phyloP scores from a whole-genome alignment of 495 filamentous ascomycete genomes.

The Annulohypoxylon nitens region DNA sequence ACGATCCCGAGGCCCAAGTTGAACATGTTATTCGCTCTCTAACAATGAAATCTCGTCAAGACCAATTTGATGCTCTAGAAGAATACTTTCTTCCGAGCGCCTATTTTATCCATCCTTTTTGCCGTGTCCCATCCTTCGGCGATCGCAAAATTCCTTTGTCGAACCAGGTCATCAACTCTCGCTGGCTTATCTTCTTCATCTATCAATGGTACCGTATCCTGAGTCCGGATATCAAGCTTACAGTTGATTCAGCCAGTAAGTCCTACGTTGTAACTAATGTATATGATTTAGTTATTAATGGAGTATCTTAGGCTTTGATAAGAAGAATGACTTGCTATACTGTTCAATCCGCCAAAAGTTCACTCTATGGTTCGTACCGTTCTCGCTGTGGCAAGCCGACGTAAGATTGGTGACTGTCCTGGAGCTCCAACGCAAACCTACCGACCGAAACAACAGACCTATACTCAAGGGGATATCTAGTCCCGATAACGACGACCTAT shows the following conservation, averaged over 20 bases:
- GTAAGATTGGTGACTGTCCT: slow-evolving; percentile 82
- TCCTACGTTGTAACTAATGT: slow-evolving; percentile 27
- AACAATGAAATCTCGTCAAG: slow-evolving; percentile 71
- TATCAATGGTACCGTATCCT: slow-evolving; percentile 91
- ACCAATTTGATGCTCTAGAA: slow-evolving; percentile 73
- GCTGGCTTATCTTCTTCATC: slow-evolving; percentile 73
- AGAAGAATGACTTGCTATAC: slow-evolving; percentile 73
- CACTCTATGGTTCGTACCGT: slow-evolving; percentile 80
- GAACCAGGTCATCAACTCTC: slow-evolving; percentile 63
- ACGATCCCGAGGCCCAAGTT: slow-evolving; percentile 57
- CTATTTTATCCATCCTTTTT: slow-evolving; percentile 85
- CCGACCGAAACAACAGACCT: slow-evolving; percentile 29
- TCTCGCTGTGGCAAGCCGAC: slow-evolving; percentile 67
- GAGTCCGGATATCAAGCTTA: slow-evolving; percentile 77
- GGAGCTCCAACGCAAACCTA: slow-evolving; percentile 59
- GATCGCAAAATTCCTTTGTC: slow-evolving; percentile 57
- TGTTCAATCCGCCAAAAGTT: slow-evolving; percentile 78
- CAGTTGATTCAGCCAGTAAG: slow-evolving; percentile 76
- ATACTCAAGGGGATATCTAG: not conserved
- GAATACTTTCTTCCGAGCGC: slow-evolving; percentile 77
- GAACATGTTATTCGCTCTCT: slow-evolving; percentile 72
- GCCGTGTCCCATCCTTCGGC: slow-evolving; percentile 73
- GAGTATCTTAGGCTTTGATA: slow-evolving; percentile 72
- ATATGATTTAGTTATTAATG: not conserved
- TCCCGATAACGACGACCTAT: slow-evolving; percentile 14